Evolutionary conservation across 176 grass and related monocot genomes (phyloP), one percentile per base, ranked within the genome.

Genomic region (Oryza rufipogon): DNA sequence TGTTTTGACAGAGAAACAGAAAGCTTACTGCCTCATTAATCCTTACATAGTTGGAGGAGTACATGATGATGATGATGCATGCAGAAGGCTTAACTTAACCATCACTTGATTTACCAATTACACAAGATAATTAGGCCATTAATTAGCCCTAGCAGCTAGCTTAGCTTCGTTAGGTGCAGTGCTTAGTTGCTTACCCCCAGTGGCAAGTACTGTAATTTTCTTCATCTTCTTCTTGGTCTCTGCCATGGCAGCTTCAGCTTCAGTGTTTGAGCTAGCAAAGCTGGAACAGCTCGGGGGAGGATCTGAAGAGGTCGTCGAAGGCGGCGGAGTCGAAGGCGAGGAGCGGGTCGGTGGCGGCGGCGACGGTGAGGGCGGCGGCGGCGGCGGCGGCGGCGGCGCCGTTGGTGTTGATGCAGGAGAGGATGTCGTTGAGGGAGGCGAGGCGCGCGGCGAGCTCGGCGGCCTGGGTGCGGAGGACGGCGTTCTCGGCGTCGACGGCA

Each of bases 401-500:
- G 81, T 9, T 84, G 71, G 41, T 85, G 79, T 64, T 91, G 88
- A 99, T 86, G 84, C 74, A 94, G 64, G 64, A 86, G 36, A 96
- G 51, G 84, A 99, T 96, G 70, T 89, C 91, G 80, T 88, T 81
- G 71, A 99, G 90, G 2, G 93, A 99, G 26, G 70, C 76, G 61
- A 99, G 86, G 22, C 93, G 86, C 25, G 83, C 80, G 72, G 33
- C 60, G 77, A 99, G 93, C 84, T 99, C 97, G 30, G 84, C 66
- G 69, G 89, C 81, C 79, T 92, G 97, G 11, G 93, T 92, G 80
- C 93, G 92, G 32, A 99, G 91, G 4, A 99, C 90, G 22, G 91
- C 88, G 88, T 96, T 99, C 91, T 99, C 88, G 33, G 89, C 87
- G 70, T 94, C 97, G 81, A 94, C 84, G 15, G 68, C 84, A 69